These are phyloP conservation scores for Porpolomopsis calyptriformis DNA, from an alignment of 768 basidiomycete genomes.

Conservation along the genomic window DNA sequence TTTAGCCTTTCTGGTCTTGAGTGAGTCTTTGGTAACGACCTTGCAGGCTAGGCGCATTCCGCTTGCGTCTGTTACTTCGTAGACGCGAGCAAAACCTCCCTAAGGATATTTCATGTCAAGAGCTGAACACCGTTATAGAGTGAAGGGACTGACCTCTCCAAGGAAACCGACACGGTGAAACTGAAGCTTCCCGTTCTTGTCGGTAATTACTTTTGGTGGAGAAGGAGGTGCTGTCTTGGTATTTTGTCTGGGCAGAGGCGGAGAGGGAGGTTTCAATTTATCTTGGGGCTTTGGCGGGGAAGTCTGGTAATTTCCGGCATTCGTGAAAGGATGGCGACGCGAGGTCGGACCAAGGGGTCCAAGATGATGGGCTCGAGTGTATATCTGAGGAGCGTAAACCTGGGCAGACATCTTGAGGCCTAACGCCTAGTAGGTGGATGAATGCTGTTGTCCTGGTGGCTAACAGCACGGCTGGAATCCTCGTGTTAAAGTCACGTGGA, in stretches of 20 bases:
- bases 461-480: background rate
- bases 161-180: slow-evolving; percentile 73
- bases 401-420: slow-evolving; percentile 32
- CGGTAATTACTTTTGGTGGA: slow-evolving; percentile 65
- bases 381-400: slow-evolving; percentile 27
- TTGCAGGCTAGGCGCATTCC: slow-evolving; percentile 75
- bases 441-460: too few relatives aligned
- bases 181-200: slow-evolving; percentile 44
- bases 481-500: background rate
- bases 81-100: slow-evolving; percentile 95
- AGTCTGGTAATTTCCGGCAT: slow-evolving; percentile 25
- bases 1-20: slow-evolving; percentile 94
- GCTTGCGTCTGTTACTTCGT: slow-evolving; percentile 72
- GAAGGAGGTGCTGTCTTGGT: slow-evolving; percentile 74
- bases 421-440: slow-evolving; percentile 43
- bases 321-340: slow-evolving; percentile 34
- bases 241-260: slow-evolving; percentile 73
- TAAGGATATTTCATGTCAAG: slow-evolving; percentile 9
- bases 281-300: slow-evolving; percentile 12
- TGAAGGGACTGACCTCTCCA: slow-evolving; percentile 59
- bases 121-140: background rate
- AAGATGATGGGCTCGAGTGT: slow-evolving; percentile 21
- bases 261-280: slow-evolving; percentile 33
- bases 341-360: slow-evolving; percentile 17
- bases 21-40: slow-evolving; percentile 83